Percentiles rank a stretch among this genome's conserved stretches.
These are phyloP conservation scores for Pythium chondricola DNA, from an alignment of 352 stramenopile genomes.

Conservation along the genomic window DNA sequence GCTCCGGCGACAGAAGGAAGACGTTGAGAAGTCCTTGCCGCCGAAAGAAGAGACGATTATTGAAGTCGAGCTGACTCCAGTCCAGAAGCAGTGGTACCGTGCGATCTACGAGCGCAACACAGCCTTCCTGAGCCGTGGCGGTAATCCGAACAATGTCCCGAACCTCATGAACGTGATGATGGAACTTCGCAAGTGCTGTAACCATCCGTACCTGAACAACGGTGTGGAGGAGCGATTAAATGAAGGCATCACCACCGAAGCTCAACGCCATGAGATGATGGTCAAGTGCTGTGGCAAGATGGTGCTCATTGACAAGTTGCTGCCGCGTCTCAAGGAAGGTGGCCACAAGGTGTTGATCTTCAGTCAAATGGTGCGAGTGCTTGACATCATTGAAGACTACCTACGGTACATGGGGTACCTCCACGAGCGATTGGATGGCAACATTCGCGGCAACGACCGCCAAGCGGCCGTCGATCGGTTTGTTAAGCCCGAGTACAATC, in stretches of 20 bases:
- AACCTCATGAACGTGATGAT: conserved; percentile 93
- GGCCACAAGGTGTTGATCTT: conserved; percentile 99
- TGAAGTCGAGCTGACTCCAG: conserved; percentile 84
- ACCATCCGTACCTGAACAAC: conserved; percentile 91
- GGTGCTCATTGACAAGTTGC: conserved; percentile 98
- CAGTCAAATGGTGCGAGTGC: conserved; percentile 98
- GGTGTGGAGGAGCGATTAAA: conserved; percentile 87
- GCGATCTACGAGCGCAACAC: conserved; percentile 97
- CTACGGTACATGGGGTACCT: conserved; percentile 88
- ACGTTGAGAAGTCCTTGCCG: conserved; percentile 85
- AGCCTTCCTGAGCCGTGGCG: conserved; percentile 77
- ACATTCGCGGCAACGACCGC: conserved; percentile 90
- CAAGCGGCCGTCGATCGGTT: conserved; percentile 85
- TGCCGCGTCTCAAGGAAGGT: conserved; percentile 95
- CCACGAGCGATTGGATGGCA: conserved; percentile 97
- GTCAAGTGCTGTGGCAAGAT: conserved; percentile 99
- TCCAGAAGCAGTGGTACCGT: conserved; percentile 89
- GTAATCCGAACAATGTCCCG: conserved; percentile 75
- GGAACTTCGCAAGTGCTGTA: conserved; percentile 89
- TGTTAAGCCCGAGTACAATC: conserved; percentile 87
- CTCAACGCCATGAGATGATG: conserved; percentile 89
- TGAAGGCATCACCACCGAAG: conserved; percentile 68
- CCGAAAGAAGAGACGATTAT: conserved; percentile 90
- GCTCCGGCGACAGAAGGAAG: conserved; percentile 84
- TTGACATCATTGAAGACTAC: conserved; percentile 99